A percentile compares a stretch with the other conserved stretches of the same genome.
These are phyloP conservation scores for Apiospora pterosperma DNA, from an alignment of 2,329 filamentous ascomycete species.

Conservation along the genomic window DNA sequence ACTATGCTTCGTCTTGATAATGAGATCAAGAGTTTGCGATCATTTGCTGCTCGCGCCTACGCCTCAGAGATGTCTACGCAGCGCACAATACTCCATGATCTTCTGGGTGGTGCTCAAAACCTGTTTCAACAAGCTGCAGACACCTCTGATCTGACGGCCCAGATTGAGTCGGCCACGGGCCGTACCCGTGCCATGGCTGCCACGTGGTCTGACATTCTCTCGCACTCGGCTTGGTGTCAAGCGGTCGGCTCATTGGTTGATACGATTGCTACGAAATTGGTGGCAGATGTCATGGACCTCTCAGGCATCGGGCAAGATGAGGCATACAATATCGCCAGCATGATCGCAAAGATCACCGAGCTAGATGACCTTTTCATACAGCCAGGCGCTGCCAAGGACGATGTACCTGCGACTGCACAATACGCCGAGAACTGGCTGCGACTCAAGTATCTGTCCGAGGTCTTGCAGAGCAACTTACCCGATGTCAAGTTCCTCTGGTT, in stretches of 20 bases:
- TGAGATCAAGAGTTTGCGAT: conserved; percentile 56
- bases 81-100: conserved; percentile 58
- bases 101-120: conserved; percentile 59
- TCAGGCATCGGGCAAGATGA: conserved; percentile 60
- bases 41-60: conserved; percentile 61
- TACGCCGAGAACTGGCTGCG: conserved; percentile 61
- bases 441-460: conserved; percentile 61
- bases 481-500: conserved; percentile 63
- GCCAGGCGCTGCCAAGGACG: conserved; percentile 26
- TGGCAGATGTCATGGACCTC: conserved; percentile 60
- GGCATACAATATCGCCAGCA: conserved; percentile 56
- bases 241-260: conserved; percentile 59
- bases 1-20: conserved; percentile 56
- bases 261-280: conserved; percentile 55
- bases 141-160: conserved; percentile 30
- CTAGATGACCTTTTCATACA: conserved; percentile 60
- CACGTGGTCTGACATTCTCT: conserved; percentile 56
- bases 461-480: conserved; percentile 63
- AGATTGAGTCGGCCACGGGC: conserved; percentile 49
- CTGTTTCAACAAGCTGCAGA: conserved; percentile 56
- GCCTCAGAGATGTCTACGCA: conserved; percentile 58
- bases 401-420: conserved; percentile 54
- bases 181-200: conserved; percentile 52
- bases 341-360: conserved; percentile 54
- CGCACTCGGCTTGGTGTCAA: conserved; percentile 60